phyloP scores from a whole-genome alignment of 148 eudicot genomes.

The Nepenthes gracilis region DNA sequence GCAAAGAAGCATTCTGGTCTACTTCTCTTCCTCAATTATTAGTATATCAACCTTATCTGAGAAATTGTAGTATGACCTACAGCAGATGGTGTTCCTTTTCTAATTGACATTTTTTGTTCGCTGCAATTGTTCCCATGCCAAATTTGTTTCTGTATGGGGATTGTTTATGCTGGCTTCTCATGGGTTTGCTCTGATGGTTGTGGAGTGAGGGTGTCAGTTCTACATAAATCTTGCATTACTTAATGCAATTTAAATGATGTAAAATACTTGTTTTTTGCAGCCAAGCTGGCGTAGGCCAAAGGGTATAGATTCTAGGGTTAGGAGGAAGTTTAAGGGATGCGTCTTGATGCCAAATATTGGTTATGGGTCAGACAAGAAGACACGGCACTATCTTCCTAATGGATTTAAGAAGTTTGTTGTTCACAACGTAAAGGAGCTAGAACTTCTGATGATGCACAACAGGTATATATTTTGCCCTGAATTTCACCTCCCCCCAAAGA shows the following conservation, averaged over 20 bases:
- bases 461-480: constrained; percentile 8
- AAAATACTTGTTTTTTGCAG: constrained; percentile 9
- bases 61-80: too few relatives aligned
- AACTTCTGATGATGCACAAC: constrained; percentile 42
- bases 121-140: too few relatives aligned
- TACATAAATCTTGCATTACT: too few relatives aligned
- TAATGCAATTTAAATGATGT: background rate
- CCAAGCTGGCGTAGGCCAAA: constrained; percentile 43
- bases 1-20: too few relatives aligned
- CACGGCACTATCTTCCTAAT: constrained; percentile 36
- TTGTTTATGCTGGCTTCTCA: too few relatives aligned
- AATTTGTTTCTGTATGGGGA: too few relatives aligned
- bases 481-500: background rate
- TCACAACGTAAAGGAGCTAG: constrained; percentile 33
- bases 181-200: background rate
- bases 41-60: too few relatives aligned
- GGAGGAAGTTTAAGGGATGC: constrained; percentile 40
- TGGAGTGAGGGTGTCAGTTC: background rate
- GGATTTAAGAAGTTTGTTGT: constrained; percentile 40
- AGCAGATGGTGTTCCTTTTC: too few relatives aligned
- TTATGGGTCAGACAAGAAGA: constrained; percentile 42
- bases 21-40: too few relatives aligned
- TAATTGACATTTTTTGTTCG: too few relatives aligned
- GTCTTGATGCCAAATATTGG: constrained; percentile 39
- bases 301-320: constrained; percentile 42